phyloP scores from a whole-genome alignment of 495 filamentous ascomycete species.

The Hypoxylon perforatum region DNA sequence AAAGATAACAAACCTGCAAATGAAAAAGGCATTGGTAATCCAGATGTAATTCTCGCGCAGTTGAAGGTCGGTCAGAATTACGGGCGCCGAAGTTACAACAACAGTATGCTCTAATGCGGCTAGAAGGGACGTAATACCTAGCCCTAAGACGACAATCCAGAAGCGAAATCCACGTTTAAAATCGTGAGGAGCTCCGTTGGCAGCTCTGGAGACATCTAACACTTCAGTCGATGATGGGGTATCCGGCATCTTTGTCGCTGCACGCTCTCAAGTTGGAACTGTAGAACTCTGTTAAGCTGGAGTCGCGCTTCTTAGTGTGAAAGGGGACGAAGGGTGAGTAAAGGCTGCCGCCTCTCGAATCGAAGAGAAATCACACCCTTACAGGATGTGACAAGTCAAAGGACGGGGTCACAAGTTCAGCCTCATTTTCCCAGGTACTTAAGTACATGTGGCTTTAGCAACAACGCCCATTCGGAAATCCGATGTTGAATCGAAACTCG shows the following conservation, averaged over 20 bases:
- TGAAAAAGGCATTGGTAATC: constrained; percentile 73
- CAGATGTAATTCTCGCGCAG: constrained; percentile 52
- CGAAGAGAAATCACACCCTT: too few species aligned
- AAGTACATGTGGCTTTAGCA: too few species aligned
- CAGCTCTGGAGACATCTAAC: not conserved
- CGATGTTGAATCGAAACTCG: too few species aligned
- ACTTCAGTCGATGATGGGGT: not conserved
- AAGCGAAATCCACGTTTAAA: constrained; percentile 22
- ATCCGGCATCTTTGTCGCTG: not conserved
- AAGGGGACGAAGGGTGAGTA: not conserved
- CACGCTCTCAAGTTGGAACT: not conserved
- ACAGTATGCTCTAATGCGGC: constrained; percentile 57
- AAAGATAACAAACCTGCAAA: constrained; percentile 58
- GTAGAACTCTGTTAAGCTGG: too few species aligned
- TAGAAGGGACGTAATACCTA: constrained; percentile 30
- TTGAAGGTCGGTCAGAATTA: constrained; percentile 41
- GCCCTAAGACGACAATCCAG: constrained; percentile 40
- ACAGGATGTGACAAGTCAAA: too few species aligned
- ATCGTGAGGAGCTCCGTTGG: not conserved
- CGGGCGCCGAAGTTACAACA: constrained; percentile 52
- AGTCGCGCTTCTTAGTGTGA: not conserved
- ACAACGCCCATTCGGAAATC: too few species aligned
- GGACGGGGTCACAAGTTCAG: too few species aligned
- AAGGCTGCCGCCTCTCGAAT: not conserved
- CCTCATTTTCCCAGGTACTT: too few species aligned